A percentile compares a stretch with the other conserved stretches of the same genome.
Evolutionary conservation across 2,329 filamentous ascomycete species (phyloP).

Genomic region (Annulohypoxylon truncatum): DNA sequence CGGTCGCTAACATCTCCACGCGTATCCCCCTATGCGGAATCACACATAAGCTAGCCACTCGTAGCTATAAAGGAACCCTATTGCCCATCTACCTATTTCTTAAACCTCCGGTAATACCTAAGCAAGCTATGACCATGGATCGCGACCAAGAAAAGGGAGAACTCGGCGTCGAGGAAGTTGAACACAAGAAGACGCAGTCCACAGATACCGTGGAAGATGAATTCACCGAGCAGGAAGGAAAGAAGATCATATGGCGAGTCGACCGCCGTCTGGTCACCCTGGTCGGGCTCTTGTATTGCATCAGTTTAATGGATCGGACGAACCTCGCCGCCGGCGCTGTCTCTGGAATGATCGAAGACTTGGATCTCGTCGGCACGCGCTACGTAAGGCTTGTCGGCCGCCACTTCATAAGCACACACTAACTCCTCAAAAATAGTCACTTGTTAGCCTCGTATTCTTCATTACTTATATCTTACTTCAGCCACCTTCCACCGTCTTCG

Average conservation of each 20-base stretch:
- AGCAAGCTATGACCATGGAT: constrained; percentile 40
- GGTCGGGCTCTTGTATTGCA: constrained; percentile 76
- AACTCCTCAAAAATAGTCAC: constrained; percentile 52
- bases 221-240: constrained; percentile 72
- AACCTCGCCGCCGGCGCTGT: constrained; percentile 80
- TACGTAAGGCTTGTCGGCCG: constrained; percentile 52
- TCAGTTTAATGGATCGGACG: constrained; percentile 82
- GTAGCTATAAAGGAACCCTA: constrained; percentile 24
- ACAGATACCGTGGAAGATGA: constrained; percentile 51
- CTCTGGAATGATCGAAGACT: constrained; percentile 69
- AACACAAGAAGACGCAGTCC: constrained; percentile 35
- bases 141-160: constrained; percentile 46
- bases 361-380: constrained; percentile 58
- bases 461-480: constrained; percentile 78
- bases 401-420: constrained; percentile 35
- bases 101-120: neutral
- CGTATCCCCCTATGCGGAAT: neutral
- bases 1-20: constrained; percentile 21
- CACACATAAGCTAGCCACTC: neutral
- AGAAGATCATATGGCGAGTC: constrained; percentile 74
- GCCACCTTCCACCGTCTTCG: constrained; percentile 75
- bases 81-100: constrained; percentile 2
- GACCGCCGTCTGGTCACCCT: constrained; percentile 73
- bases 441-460: constrained; percentile 80
- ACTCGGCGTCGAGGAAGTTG: constrained; percentile 41